Base-by-base conservation (phyloP, 331 rosid species). In the Pyrus hybrid region DNA sequence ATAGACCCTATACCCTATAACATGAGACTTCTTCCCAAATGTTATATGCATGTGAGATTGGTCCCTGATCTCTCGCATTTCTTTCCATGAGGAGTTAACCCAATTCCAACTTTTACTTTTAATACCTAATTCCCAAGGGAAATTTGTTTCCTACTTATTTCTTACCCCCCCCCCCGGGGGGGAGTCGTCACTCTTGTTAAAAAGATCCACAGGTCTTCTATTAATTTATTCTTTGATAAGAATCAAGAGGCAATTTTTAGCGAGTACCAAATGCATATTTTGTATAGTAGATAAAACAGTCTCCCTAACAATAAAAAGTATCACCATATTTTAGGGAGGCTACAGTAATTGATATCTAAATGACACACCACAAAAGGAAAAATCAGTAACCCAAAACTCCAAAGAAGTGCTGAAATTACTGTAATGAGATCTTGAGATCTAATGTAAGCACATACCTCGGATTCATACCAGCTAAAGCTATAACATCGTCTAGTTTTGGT, bases 381-480 rank as follows among this genome's bases (percentile, higher is more conserved):
- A 51, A 33, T 8, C 10, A 22, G 35, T 22, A 57, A 13, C 20
- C 63, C 25, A 51, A 49, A 75, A 20, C 20, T 30, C 63, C 17
- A 63, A 45, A 61, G 18, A 20, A 22, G 41, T 47, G 70, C 23
- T 67, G 49, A 56, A 69, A 37, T 54, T 41, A 20, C 17, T 1
- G 61, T 25, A 70, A 57, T n/a, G n/a, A n/a, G n/a, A n/a, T n/a
- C n/a, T n/a, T 68, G 32, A 67, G 35, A 68, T 76, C 6, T 5
- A 37, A 54, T 23, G 30, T 35, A 62, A 68, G 54, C 62, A 71
- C 83, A 84, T 85, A 94, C 99, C 97, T 84, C 67, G 86, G 90
- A 85, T 94, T 93, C 92, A 94, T 82, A 76, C 72, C 82, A 77
- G 99, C 90, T 82, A 86, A 78, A 72, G 89, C 63, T 79, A 92